These are phyloP conservation scores for Boletus edulis DNA, from an alignment of 768 basidiomycete species.

Conservation along the genomic window DNA sequence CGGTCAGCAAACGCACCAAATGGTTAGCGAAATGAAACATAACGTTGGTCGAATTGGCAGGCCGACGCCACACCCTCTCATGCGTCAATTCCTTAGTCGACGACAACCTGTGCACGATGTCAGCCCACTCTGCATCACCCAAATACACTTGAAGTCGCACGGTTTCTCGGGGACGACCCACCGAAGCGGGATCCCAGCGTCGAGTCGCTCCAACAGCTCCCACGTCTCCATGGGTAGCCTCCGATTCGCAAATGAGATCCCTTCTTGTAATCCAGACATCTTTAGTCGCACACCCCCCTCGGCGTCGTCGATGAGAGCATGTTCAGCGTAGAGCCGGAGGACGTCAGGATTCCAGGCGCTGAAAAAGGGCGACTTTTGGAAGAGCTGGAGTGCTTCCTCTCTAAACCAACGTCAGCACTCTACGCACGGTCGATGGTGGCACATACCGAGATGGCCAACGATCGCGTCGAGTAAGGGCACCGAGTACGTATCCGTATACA, in stretches of 20 bases:
- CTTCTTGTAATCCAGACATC: conserved; percentile 66
- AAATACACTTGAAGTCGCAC: conserved; percentile 3
- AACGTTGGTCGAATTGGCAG: conserved; percentile 28
- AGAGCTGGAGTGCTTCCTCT: conserved; percentile 53
- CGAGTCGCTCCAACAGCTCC: conserved; percentile 26
- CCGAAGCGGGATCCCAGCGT: conserved; percentile 24
- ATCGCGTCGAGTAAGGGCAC: conserved; percentile 57
- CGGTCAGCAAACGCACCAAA: conserved; percentile 20
- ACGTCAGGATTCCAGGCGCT: conserved; percentile 63
- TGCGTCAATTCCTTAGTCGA: conserved; percentile 5
- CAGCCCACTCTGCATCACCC: background rate
- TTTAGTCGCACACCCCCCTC: conserved; percentile 54
- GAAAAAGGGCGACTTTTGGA: conserved; percentile 65
- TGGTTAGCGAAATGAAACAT: conserved; percentile 28
- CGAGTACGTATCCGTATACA: conserved; percentile 22
- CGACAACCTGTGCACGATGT: conserved; percentile 9
- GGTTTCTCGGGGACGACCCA: conserved; percentile 28
- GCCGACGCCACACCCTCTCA: conserved; percentile 30
- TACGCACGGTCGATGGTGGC: background rate
- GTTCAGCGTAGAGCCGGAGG: conserved; percentile 58
- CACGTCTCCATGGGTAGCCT: conserved; percentile 23
- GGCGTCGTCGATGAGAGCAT: conserved; percentile 41
- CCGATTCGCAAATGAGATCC: conserved; percentile 53
- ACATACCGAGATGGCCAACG: conserved; percentile 62
- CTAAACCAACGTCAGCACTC: conserved; percentile 31